A percentile compares a stretch with the other conserved stretches of the same genome.
These are phyloP conservation scores for Diutina siamensis DNA, from an alignment of 1,139 yeast genomes.

Conservation along the genomic window DNA sequence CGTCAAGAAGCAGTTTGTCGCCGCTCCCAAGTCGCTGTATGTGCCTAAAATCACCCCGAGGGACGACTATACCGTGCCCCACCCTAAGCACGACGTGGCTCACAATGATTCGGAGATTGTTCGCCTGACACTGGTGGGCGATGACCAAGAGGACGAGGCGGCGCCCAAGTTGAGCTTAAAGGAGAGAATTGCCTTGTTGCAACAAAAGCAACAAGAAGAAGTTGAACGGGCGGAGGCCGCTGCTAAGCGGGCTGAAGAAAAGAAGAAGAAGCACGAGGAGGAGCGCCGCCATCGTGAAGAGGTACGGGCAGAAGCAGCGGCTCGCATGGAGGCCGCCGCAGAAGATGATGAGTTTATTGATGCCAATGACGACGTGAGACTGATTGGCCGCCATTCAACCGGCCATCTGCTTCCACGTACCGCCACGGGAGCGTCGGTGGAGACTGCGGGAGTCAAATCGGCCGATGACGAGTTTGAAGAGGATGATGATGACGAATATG, in stretches of 20 bases:
- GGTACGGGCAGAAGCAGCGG: not conserved
- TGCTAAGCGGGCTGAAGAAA: constrained; percentile 9
- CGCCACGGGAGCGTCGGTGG: not conserved
- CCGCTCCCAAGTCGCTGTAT: constrained; percentile 31
- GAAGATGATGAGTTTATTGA: not conserved
- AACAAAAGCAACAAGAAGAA: constrained; percentile 72
- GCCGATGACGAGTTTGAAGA: not conserved
- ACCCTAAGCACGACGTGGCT: constrained; percentile 17
- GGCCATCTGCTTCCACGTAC: not conserved
- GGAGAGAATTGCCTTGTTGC: constrained; percentile 77
- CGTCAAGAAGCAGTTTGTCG: constrained; percentile 32
- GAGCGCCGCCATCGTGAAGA: constrained; percentile 8
- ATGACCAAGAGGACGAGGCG: constrained; percentile 26
- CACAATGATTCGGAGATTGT: constrained; percentile 16
- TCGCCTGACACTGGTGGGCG: constrained; percentile 13
- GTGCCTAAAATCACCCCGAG: constrained; percentile 32
- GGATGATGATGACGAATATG: not conserved
- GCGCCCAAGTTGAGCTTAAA: constrained; percentile 72
- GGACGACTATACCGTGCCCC: constrained; percentile 26
- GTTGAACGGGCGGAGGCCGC: constrained; percentile 65
- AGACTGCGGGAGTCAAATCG: not conserved
- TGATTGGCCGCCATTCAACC: not conserved
- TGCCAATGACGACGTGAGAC: not conserved
- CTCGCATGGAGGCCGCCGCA: not conserved
- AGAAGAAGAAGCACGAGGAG: constrained; percentile 11